A percentile compares a stretch with the other conserved stretches of the same genome.
Evolutionary conservation across 306 rosid genomes (phyloP).

Genomic region (Coriaria nepalensis): DNA sequence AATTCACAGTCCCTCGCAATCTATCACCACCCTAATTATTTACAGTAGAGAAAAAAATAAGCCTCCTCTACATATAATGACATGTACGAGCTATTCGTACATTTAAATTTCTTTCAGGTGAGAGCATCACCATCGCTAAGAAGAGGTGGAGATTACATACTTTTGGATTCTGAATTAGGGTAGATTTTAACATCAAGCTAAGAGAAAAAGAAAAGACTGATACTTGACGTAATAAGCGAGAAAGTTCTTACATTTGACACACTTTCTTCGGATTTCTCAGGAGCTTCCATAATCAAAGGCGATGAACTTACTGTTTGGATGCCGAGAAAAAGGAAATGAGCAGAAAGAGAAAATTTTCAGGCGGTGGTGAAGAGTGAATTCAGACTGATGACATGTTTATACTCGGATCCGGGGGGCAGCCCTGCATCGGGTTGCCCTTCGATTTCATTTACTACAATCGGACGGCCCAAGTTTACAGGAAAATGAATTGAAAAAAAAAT

Average conservation of each 20-base stretch:
- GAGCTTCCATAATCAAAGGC: constrained; percentile 26
- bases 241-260: constrained; percentile 18
- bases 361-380: no score
- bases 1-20: constrained; percentile 58
- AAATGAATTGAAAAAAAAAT: no score
- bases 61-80: neutral
- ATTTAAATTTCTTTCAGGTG: no score
- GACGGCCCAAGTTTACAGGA: no score
- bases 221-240: neutral
- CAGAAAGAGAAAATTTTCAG: no score
- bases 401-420: no score
- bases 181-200: neutral
- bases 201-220: neutral
- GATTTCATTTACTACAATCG: no score
- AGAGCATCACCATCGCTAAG: no score
- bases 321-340: no score
- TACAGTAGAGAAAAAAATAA: constrained; percentile 11
- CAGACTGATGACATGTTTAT: no score
- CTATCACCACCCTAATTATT: constrained; percentile 37
- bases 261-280: constrained; percentile 27
- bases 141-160: neutral
- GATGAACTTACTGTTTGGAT: no score
- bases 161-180: neutral
- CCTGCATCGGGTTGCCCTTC: no score
- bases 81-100: neutral